A percentile compares a stretch with the other conserved stretches of the same genome.
Evolutionary conservation across 2,329 filamentous ascomycete genomes (phyloP).

Genomic region (Stemphylium beticola): DNA sequence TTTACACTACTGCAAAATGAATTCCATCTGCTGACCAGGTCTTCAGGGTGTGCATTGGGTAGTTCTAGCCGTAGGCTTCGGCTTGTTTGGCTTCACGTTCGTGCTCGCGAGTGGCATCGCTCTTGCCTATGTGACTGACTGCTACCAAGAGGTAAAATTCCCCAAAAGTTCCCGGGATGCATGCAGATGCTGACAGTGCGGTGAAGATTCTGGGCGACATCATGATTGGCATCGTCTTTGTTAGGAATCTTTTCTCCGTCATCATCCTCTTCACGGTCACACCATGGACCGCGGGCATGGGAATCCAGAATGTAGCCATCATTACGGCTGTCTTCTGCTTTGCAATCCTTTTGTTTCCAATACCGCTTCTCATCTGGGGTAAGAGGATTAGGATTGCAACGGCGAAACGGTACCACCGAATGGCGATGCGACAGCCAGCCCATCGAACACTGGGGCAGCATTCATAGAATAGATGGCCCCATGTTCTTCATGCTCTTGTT

Average conservation of each 20-base stretch:
- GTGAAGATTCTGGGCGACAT: constrained; percentile 54
- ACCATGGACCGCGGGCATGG: constrained; percentile 50
- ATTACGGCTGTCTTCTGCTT: constrained; percentile 47
- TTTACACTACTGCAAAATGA: constrained; percentile 1
- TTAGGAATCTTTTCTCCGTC: constrained; percentile 54
- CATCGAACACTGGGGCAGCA: constrained; percentile 12
- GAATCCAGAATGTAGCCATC: constrained; percentile 52
- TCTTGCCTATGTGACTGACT: constrained; percentile 51
- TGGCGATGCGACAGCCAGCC: constrained; percentile 19
- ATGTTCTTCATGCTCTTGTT: not conserved
- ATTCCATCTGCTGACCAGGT: not conserved
- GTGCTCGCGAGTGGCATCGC: constrained; percentile 43
- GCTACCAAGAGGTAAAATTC: constrained; percentile 25
- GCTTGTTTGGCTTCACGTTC: constrained; percentile 48
- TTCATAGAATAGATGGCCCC: not conserved
- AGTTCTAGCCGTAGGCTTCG: constrained; percentile 46
- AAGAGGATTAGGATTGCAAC: constrained; percentile 20
- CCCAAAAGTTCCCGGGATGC: not conserved
- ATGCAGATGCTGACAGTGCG: not conserved
- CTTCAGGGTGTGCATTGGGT: constrained; percentile 32
- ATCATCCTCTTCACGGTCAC: constrained; percentile 56
- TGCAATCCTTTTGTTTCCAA: constrained; percentile 33
- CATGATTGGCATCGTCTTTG: constrained; percentile 54
- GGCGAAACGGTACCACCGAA: constrained; percentile 13
- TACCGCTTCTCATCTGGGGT: constrained; percentile 21